Percentiles rank a stretch among this genome's conserved stretches.
These are phyloP conservation scores for Fraxinus albicans DNA, from an alignment of 305 asterid genomes.

Conservation along the genomic window DNA sequence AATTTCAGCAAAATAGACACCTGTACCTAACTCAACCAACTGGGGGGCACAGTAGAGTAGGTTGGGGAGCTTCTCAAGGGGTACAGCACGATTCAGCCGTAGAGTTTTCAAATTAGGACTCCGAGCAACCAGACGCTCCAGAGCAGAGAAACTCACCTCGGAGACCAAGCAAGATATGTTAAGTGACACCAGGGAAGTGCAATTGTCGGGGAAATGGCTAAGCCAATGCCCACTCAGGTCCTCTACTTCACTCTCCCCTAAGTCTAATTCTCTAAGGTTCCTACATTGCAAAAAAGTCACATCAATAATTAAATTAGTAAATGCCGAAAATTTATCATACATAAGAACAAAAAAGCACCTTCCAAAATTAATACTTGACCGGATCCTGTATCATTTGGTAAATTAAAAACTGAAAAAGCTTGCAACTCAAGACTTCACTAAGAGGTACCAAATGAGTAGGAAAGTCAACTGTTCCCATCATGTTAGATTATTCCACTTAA, in stretches of 20 bases:
- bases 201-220: conserved; percentile 79
- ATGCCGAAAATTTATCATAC: background rate
- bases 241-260: conserved; percentile 91
- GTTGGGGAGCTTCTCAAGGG: conserved; percentile 80
- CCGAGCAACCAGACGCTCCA: conserved; percentile 80
- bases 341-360: background rate
- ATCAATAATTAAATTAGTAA: background rate
- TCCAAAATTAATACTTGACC: background rate
- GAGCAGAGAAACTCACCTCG: conserved; percentile 73
- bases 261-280: conserved; percentile 74
- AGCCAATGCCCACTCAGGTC: conserved; percentile 94
- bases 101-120: conserved; percentile 77
- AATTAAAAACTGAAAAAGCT: background rate
- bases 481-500: background rate
- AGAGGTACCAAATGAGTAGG: background rate
- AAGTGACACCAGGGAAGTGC: conserved; percentile 77
- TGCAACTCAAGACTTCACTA: background rate
- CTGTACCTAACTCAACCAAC: conserved; percentile 88
- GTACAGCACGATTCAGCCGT: conserved; percentile 83
- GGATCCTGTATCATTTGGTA: background rate
- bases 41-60: conserved; percentile 78
- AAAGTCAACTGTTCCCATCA: background rate
- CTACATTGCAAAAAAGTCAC: conserved; percentile 36
- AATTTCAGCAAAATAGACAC: conserved; percentile 73
- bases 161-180: conserved; percentile 76